Evolutionary conservation across 441 rosid genomes (phyloP), one percentile per base, ranked within the genome.

Genomic region (Arabidopsis hybrid): DNA sequence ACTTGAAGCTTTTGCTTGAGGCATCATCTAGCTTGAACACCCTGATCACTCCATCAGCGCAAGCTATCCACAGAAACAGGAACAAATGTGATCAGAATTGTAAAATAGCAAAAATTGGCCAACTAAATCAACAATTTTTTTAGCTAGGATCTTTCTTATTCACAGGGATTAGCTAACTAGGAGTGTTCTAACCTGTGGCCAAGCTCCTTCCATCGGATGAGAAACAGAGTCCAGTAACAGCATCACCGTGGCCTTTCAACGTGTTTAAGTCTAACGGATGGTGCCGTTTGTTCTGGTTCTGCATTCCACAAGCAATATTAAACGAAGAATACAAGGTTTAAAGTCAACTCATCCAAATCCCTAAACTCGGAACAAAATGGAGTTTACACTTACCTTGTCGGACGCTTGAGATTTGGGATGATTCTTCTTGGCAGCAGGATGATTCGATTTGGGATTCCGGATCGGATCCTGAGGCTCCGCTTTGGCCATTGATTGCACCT

Each of bases 1-100:
- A 96, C 98, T 90, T 96, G 88, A 91, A 93, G 84, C 98, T 91
- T 89, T 90, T 96, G 82, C 93, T 96, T 9, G 91, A 84, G 65
- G 96, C 97, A 78, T 96, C 92, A 67, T 93, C 97, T 87, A 96
- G 80, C 87, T 90, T 93, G 78, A 88, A 93, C 61, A 94, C 86
- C 81, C 99, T 87, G 61, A 90, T 80, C 50, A 85, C 87, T 80
- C 99, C 93, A 83, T 94, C 97, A 40, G 78, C 90, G 67, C 99
- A 96, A 76, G 89, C 99, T 96, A 91, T 80, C 80, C 47, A 51
- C 31, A 79, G 58, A 69, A 61, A 53, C 39, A 29, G 40, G 40
- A 26, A 73, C 34, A 29, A 42, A 65, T 43, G 67, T 52, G 10
- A 76, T n/a, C 14, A 16, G 8, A 31, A 50, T 52, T 52, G 32